phyloP scores from a whole-genome alignment of 192 early-diverging fungal species.

The Bifiguratus adelaidae region DNA sequence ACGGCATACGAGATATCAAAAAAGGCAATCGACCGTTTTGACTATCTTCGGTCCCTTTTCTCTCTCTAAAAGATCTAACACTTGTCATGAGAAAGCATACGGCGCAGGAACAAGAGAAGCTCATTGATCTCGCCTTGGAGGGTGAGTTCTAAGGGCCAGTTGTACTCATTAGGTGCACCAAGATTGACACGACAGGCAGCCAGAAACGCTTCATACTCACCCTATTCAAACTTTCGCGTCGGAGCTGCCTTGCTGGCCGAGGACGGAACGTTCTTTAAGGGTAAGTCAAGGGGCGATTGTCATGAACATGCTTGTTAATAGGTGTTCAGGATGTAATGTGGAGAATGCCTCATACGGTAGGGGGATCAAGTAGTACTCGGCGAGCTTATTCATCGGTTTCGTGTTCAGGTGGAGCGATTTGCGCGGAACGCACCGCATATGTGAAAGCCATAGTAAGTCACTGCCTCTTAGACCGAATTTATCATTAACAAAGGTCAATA shows the following conservation, averaged over 20 bases:
- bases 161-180: too few relatives aligned
- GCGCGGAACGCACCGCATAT: slow-evolving; percentile 86
- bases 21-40: too few relatives aligned
- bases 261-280: slow-evolving; percentile 50
- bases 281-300: slow-evolving; percentile 5
- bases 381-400: neutral
- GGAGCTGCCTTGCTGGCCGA: slow-evolving; percentile 71
- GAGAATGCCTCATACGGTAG: slow-evolving; percentile 82
- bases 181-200: too few relatives aligned
- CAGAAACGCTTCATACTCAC: slow-evolving; percentile 68
- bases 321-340: slow-evolving; percentile 61
- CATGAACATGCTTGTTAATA: neutral
- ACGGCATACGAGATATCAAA: too few relatives aligned
- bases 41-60: too few relatives aligned
- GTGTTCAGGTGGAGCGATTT: slow-evolving; percentile 54
- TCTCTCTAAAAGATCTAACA: too few relatives aligned
- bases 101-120: slow-evolving; percentile 1
- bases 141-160: neutral
- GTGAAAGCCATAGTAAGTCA: slow-evolving; percentile 73
- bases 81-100: too few relatives aligned
- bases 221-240: slow-evolving; percentile 89
- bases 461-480: neutral
- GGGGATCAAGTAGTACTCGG: neutral
- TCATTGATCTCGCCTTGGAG: slow-evolving; percentile 3
- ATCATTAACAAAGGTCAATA: slow-evolving; percentile 7